These are phyloP conservation scores for Debaryomyces sp. DNA, from an alignment of 1,139 yeast species.

Conservation along the genomic window DNA sequence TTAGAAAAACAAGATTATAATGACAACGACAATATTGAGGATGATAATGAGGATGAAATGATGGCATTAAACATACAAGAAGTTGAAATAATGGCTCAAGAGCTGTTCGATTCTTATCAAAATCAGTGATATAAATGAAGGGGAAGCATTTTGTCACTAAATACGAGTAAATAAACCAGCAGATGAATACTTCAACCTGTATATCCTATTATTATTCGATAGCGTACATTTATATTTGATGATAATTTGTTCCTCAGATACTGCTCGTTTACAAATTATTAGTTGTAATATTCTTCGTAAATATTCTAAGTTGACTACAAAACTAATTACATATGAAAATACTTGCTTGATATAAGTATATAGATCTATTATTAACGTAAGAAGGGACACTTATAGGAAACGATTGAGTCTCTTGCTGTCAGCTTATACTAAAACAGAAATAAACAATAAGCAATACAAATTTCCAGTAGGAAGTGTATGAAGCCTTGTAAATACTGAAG, in stretches of 20 bases:
- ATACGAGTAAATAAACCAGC: neutral
- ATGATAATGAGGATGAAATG: conserved; percentile 43
- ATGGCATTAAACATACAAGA: conserved; percentile 47
- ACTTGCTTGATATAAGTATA: neutral
- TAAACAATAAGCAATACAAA: neutral
- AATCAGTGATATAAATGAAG: neutral
- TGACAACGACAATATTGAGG: conserved; percentile 19
- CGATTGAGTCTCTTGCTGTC: neutral
- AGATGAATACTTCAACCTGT: too few relatives aligned
- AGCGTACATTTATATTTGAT: neutral
- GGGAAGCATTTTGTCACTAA: neutral
- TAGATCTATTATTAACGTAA: neutral
- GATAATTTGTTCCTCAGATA: too few relatives aligned
- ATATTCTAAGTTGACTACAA: neutral
- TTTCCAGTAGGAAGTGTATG: neutral
- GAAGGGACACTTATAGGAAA: neutral
- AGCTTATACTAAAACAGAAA: neutral
- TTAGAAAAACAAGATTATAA: conserved; percentile 17
- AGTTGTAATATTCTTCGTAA: neutral
- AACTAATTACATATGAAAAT: neutral
- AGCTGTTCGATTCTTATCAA: conserved; percentile 38
- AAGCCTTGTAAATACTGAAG: neutral
- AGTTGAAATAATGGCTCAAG: conserved; percentile 58
- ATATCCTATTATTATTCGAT: neutral
- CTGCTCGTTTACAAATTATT: too few relatives aligned